phyloP scores from a whole-genome alignment of 371 early-diverging fungal species.

The Saksenaea oblongispora region DNA sequence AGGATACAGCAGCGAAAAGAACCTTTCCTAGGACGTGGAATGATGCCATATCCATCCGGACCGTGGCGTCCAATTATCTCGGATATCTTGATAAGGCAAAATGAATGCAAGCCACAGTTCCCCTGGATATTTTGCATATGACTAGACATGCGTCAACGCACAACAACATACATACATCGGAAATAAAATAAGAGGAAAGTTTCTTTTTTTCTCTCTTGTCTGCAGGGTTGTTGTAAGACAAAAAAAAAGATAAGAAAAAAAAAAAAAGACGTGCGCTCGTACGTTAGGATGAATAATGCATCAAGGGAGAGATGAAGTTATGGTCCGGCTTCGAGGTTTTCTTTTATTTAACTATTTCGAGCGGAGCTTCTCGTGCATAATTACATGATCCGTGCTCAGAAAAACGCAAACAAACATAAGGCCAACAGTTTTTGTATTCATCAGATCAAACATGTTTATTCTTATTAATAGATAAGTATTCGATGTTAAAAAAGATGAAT shows the following conservation, averaged over 20 bases:
- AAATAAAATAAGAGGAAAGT: conserved; percentile 12
- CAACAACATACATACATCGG: conserved; percentile 7
- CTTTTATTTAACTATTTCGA: conserved; percentile 19
- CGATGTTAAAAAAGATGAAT: not conserved
- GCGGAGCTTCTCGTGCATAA: conserved; percentile 8
- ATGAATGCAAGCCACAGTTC: conserved; percentile 20
- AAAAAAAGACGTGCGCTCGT: conserved; percentile 18
- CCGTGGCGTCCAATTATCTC: conserved; percentile 4
- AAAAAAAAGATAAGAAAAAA: conserved; percentile 3
- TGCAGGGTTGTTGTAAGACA: conserved; percentile 17
- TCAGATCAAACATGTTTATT: not conserved
- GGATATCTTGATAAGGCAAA: conserved; percentile 13
- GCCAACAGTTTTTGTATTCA: not conserved
- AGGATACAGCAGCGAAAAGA: conserved; percentile 65
- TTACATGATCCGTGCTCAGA: conserved; percentile 7
- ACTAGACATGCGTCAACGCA: conserved; percentile 10
- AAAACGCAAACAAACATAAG: not conserved
- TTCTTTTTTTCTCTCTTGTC: conserved; percentile 8
- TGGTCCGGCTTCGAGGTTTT: not conserved
- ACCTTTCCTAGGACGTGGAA: conserved; percentile 10
- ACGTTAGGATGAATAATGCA: conserved; percentile 18
- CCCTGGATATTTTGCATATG: conserved; percentile 15
- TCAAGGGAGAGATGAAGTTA: conserved; percentile 5
- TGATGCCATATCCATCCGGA: conserved; percentile 7
- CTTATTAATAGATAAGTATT: not conserved